Base-by-base conservation (phyloP, 2,329 filamentous ascomycete species). In the Ophiostoma sp. region DNA sequence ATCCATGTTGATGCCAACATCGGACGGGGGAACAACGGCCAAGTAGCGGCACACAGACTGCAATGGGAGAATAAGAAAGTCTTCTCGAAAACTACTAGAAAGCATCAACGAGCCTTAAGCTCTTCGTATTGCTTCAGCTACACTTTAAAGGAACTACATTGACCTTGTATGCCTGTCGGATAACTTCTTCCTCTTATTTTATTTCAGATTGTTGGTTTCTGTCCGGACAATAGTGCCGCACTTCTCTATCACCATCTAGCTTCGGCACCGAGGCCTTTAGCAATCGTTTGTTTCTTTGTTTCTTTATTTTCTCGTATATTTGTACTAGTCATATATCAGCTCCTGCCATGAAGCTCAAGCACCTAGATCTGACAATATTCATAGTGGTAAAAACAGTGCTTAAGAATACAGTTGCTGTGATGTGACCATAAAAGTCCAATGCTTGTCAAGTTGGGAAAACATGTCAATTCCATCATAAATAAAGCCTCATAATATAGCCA, bases 41-140 rank as follows among this genome's bases (percentile, higher is more conserved):
- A 15, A 52, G 22, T 11, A 17, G 12, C 61, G 36, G 36, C 61
- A 66, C 36, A 39, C 19, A 39, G 61, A 9, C n/a, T n/a, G 8
- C 39, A 45, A 66, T 19, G 8, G 12, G n/a, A 69, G 9, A n/a
- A 8, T 2, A 9, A 25, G 1, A 55, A 69, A 69, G 31, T 6
- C 31, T 57, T 69, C 31, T 57, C 66, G 48, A 69, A 69, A 9
- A 12, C 39, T 28, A 28, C 15, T 55, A 39, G 66, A 55, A 57
- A 8, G 11, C 15, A 19, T n/a, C 7, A 57, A 57, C 12, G 8
- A 57, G 7, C 52, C 52, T 2, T 57, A 57, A 31, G 4, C 25
- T 19, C 25, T 57, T 12, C 12, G 39, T 31, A 4, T 31, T 17
- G 17, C 50, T 12, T 4, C 11, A 57, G 9, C 11, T 57, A 31